Evolutionary conservation across 139 green algal genomes (phyloP), one percentile per base, ranked within the genome.

Genomic region (Closterium sp.): DNA sequence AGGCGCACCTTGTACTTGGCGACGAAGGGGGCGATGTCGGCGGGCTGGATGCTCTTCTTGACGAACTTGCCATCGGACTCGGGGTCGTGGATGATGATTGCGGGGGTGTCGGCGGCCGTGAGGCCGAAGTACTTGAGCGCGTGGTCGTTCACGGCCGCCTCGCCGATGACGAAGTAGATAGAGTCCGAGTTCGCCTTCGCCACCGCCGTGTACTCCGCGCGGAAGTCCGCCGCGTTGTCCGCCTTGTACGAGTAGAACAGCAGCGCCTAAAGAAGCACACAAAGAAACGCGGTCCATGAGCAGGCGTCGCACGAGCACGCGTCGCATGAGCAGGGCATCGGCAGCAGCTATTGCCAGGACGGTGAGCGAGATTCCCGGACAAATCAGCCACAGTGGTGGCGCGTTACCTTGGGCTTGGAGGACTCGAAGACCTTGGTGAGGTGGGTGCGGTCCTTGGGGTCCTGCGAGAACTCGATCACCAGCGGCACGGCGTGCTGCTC

Each of bases 351-450:
- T 85, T 85, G 1, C 81, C 21, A 86, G 30, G 2, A 34, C n/a
- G n/a, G n/a, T n/a, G n/a, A n/a, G n/a, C n/a, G n/a, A n/a, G n/a
- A n/a, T n/a, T n/a, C n/a, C n/a, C n/a, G n/a, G n/a, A n/a, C n/a
- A n/a, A n/a, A n/a, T n/a, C n/a, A n/a, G n/a, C n/a, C n/a, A n/a
- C n/a, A n/a, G n/a, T n/a, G n/a, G n/a, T n/a, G n/a, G n/a, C n/a
- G n/a, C n/a, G n/a, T n/a, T 25, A 91, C 87, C 91, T 91, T 94
- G 36, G 21, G 34, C 76, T 90, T 64, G 34, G 4, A 9, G 16
- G n/a, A 81, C 89, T 92, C 33, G 32, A 94, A 94, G 28, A 94
- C 34, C 88, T 94, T 94, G 34, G 12, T 38, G 33, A 94, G 76
- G 69, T 55, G 28, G n/a, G 31, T 66, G 34, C 87, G 36, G 43